phyloP scores from a whole-genome alignment of 2,329 filamentous ascomycete species.

The Apiospora rasikravindrae region DNA sequence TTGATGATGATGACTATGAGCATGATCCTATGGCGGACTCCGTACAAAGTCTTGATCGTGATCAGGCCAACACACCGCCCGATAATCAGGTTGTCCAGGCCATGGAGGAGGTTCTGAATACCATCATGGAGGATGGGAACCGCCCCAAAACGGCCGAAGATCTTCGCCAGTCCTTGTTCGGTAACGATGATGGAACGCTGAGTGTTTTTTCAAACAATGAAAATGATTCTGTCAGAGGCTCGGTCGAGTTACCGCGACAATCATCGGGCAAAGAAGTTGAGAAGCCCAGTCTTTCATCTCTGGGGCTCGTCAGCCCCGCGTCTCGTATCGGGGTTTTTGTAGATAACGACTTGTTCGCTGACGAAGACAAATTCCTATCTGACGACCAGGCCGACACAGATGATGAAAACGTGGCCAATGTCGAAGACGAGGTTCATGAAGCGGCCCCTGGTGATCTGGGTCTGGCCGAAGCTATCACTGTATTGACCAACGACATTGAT shows the following conservation, averaged over 20 bases:
- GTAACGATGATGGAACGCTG: conserved; percentile 55
- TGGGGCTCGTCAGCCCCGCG: conserved; percentile 87
- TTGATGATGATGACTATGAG: conserved; percentile 83
- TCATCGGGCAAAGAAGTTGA: conserved; percentile 52
- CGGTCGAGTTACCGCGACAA: conserved; percentile 40
- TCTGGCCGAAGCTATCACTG: conserved; percentile 88
- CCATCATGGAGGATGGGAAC: conserved; percentile 81
- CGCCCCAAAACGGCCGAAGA: conserved; percentile 68
- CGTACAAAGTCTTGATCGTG: conserved; percentile 78
- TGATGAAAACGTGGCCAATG: conserved; percentile 59
- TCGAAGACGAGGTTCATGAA: conserved; percentile 86
- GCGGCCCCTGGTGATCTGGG: conserved; percentile 94
- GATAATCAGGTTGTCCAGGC: conserved; percentile 86
- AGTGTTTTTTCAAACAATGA: conserved; percentile 59
- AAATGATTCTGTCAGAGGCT: conserved; percentile 57
- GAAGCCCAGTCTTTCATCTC: conserved; percentile 87
- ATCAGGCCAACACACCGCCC: conserved; percentile 64
- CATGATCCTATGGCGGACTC: conserved; percentile 74
- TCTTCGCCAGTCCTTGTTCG: conserved; percentile 70
- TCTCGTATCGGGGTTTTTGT: conserved; percentile 91
- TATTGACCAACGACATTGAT: conserved; percentile 88
- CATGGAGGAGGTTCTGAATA: conserved; percentile 89
- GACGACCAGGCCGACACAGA: conserved; percentile 82
- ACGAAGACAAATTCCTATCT: conserved; percentile 83
- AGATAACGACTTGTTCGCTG: conserved; percentile 90